Base-by-base conservation (phyloP, 495 filamentous ascomycete species). In the Niebla homalea region DNA sequence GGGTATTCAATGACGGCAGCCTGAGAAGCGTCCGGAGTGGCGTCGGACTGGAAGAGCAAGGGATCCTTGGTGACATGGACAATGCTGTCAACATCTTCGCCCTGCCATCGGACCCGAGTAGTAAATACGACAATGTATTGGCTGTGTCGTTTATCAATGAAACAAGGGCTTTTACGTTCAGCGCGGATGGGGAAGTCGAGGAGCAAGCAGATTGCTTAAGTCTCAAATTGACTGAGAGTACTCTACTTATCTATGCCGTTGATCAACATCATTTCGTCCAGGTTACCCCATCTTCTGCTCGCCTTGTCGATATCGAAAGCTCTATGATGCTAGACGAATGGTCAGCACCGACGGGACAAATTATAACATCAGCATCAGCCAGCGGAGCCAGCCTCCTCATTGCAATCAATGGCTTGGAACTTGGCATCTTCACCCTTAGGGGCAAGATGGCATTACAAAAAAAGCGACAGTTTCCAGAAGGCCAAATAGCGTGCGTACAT, bases 21-120 rank as follows among this genome's bases (percentile, higher is more conserved):
- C 60, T 99, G 35, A 70, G 89, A 53, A 94, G 84, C 59, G 82
- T 97, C 23, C 81, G 89, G 32, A 96, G 89, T 61, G 92, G 92
- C 18, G 89, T 99, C 46, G 89, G 92, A 16, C 73, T 99, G 50
- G 87, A 95, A 63, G 89, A 96, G 54, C 63, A 89, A 12, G 89
- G 86, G 22, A 70, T 89, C 16, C 67, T 99, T 10, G 83, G 78
- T 6, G 85, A 93, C 43, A 83, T 95, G 73, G 70, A 78, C 7
- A 75, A 84, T 55, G 84, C 88, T 20, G 76, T 77, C 20, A 79
- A 79, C 32, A 61, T 98, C 18, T 87, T 80, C 69, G 70, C 76
- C 29, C 54, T 87, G 22, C 72, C 73, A 55, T 81, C 79, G 36
- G 63, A 65, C 37, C 61, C 64, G 10, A 57, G 61, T 0, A 57